Evolutionary conservation across 1,284 basidiomycete species (phyloP), one percentile per base, ranked within the genome.

Genomic region (Leccinum subrobustum): DNA sequence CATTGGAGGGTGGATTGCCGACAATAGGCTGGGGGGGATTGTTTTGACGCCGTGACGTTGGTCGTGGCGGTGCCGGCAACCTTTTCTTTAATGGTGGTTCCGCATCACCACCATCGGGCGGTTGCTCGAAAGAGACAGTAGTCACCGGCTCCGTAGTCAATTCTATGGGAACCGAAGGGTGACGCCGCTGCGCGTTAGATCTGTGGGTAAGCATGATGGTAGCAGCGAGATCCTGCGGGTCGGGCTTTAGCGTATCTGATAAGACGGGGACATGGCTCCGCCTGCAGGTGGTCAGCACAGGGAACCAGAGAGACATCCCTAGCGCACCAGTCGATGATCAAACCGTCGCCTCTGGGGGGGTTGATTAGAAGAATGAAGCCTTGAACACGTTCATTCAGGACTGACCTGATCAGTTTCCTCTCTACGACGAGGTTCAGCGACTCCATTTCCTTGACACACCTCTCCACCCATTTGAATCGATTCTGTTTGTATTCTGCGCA

Each of bases 241-340:
- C 61, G 11, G 73, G 73, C 56, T 62, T 61, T 44, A 73, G 59
- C 0, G 72, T 73, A 56, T 73, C 72, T 52, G 71, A 70, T 70
- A 70, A 69, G 48, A 75, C 72, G 6, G 74, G 67, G 11, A 72
- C 63, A 5, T 60, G 37, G 35, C 73, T 75, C 47, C 29, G 71
- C 71, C 73, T 75, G 57, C 14, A 4, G 33, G 29, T 25, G 27
- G 42, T 68, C 53, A 60, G 37, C 20, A 58, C 33, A 54, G 12
- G 25, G 9, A 29, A 16, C 0, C 25, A 6, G 23, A 20, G 18
- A 27, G n/a, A 47, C 2, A 48, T 18, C 4, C 37, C 2, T 31
- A 25, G 14, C 58, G 27, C 33, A 75, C 71, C 71, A 73, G 57
- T 73, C 74, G 16, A 73, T 63, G 25, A 64, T 55, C 51, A 73